These are phyloP conservation scores for Cardamine chenopodiifolia DNA, from an alignment of 345 rosid genomes.

Conservation along the genomic window DNA sequence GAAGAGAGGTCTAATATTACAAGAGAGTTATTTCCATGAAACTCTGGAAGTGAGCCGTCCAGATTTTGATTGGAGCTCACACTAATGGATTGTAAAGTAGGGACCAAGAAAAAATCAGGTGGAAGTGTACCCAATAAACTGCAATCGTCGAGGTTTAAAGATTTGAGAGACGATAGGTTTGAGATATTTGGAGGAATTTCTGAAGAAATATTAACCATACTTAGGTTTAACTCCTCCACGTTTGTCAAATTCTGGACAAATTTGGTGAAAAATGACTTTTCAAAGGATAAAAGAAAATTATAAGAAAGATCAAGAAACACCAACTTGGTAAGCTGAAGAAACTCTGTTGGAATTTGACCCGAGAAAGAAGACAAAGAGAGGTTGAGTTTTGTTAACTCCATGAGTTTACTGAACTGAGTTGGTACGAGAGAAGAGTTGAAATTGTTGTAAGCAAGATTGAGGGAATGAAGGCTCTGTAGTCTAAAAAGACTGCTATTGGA, in stretches of 20 bases:
- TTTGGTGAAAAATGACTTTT: background rate
- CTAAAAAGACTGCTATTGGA: slow-evolving; percentile 10
- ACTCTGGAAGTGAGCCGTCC: slow-evolving; percentile 14
- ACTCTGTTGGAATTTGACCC: background rate
- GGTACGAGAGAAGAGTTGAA: slow-evolving; percentile 12
- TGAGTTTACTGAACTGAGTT: background rate
- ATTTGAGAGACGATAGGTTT: slow-evolving; percentile 4
- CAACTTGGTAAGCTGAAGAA: slow-evolving; percentile 6
- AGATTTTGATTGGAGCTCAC: background rate
- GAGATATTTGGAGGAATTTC: slow-evolving; percentile 8
- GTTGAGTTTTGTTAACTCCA: background rate
- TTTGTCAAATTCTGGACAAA: background rate
- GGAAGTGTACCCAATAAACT: no score
- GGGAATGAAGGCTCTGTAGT: background rate
- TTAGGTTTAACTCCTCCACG: background rate
- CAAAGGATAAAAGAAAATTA: background rate
- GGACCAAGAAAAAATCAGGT: no score
- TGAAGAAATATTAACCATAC: slow-evolving; percentile 8
- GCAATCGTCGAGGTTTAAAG: background rate
- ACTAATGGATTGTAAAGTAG: no score
- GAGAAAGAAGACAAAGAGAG: background rate
- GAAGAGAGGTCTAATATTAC: slow-evolving; percentile 1
- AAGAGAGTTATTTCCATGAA: slow-evolving; percentile 9
- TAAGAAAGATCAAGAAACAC: slow-evolving; percentile 25
- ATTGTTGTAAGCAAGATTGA: slow-evolving; percentile 40